Evolutionary conservation across 2,329 filamentous ascomycete species (phyloP), one percentile per base, ranked within the genome.

Genomic region (Beauveria varroae): DNA sequence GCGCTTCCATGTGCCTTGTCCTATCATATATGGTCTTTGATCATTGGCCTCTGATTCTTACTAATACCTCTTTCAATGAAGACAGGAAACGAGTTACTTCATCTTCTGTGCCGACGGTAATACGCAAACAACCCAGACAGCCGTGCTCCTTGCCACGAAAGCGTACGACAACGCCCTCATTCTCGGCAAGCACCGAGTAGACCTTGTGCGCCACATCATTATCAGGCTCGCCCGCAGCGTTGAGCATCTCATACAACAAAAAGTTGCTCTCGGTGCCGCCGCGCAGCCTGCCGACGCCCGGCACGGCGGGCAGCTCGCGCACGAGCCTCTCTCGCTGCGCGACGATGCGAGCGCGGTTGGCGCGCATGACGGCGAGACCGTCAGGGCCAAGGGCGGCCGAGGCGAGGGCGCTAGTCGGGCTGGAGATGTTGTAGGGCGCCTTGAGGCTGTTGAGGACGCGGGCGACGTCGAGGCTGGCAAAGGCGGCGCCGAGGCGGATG

Each of bases 401-500:
- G 1, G 93, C 95, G 20, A 99, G 81, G 41, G 88, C 86, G 68
- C 88, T 92, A 1, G 93, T 97, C 0, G 91, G 91, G 68, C 87
- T 93, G 4, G 91, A 89, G 68, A 99, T 87, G 75, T 97, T 98
- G 78, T 99, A 99, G 0, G 95, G 95, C 0, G 95, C 93, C 76
- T 98, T 98, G 69, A 99, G 81, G 71, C 83, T 92, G 77, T 99
- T 99, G 60, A 99, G 81, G 14, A 99, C 79, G 18, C 77, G 75
- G 2, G 93, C 92, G 64, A 99, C 87, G 6, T 86, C 81, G 0
- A 86, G 81, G 10, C 86, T 84, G 5, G 90, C 84, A 72, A 97
- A 99, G 0, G 91, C 91, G 8, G 87, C 90, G 52, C 95, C 95
- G 1, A 99, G 81, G 18, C 95, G 83, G 71, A 99, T 96, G 56